These are phyloP conservation scores for Hordeum pubiflorum DNA, from an alignment of 202 grass and related monocot species.

Conservation along the genomic window DNA sequence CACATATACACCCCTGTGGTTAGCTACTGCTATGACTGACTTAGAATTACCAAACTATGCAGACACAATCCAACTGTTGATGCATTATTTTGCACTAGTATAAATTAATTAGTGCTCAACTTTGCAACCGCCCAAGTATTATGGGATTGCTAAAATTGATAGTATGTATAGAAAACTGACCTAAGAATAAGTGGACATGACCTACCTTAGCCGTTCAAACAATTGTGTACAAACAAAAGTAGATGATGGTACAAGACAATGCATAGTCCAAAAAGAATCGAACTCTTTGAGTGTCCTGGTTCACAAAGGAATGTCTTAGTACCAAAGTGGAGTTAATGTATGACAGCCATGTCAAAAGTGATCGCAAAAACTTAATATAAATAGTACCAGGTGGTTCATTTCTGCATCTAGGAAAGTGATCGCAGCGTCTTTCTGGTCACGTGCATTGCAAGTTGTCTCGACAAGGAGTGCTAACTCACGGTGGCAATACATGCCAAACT, in stretches of 20 bases:
- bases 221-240: background rate
- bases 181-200: background rate
- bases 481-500: conserved; percentile 11
- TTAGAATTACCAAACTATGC: background rate
- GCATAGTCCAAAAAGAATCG: conserved; percentile 26
- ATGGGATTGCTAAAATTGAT: background rate
- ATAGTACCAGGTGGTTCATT: conserved; percentile 10
- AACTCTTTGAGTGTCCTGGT: conserved; percentile 11
- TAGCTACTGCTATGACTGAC: background rate
- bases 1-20: background rate
- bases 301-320: conserved; percentile 29
- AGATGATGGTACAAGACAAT: conserved; percentile 12
- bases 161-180: background rate
- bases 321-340: conserved; percentile 20
- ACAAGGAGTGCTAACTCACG: conserved; percentile 9
- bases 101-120: background rate
- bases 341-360: conserved; percentile 13
- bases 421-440: conserved; percentile 14
- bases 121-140: background rate
- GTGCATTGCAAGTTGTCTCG: conserved; percentile 2
- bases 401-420: conserved; percentile 23
- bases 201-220: background rate
- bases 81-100: background rate
- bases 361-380: conserved; percentile 18
- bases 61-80: background rate